Evolutionary conservation across 306 rosid species (phyloP).

Genomic region (Datisca glomerata): DNA sequence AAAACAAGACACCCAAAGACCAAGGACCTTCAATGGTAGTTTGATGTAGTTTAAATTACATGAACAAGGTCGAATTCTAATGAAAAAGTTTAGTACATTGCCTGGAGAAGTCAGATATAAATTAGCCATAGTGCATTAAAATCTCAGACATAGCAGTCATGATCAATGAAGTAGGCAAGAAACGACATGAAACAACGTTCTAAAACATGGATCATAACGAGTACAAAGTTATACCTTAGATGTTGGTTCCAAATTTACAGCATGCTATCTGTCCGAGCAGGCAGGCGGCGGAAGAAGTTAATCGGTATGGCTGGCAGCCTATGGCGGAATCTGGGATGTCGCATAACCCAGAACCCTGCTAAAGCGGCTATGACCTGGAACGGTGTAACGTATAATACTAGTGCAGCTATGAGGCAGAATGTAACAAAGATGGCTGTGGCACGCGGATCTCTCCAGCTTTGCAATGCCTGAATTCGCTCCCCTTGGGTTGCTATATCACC

Average conservation of each 20-base stretch:
- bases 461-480: conserved; percentile 30
- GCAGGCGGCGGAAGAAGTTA: conserved; percentile 46
- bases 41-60: no score
- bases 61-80: no score
- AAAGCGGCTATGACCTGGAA: conserved; percentile 31
- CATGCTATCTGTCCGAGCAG: conserved; percentile 24
- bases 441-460: conserved; percentile 40
- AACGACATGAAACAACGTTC: no score
- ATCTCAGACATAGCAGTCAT: no score
- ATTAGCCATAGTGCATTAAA: no score
- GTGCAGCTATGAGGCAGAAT: conserved; percentile 25
- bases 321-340: conserved; percentile 38
- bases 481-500: conserved; percentile 51
- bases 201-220: no score
- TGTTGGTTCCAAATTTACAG: conserved; percentile 7
- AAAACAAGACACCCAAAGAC: no score
- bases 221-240: no score
- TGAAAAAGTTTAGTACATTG: no score
- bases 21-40: no score
- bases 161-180: no score
- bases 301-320: conserved; percentile 33
- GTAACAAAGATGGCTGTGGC: conserved; percentile 34
- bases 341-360: conserved; percentile 22
- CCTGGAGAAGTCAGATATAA: no score
- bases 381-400: conserved; percentile 31